Conservation (phyloP, 2,329 filamentous ascomycete genomes). For the Ascochyta fabae region DNA sequence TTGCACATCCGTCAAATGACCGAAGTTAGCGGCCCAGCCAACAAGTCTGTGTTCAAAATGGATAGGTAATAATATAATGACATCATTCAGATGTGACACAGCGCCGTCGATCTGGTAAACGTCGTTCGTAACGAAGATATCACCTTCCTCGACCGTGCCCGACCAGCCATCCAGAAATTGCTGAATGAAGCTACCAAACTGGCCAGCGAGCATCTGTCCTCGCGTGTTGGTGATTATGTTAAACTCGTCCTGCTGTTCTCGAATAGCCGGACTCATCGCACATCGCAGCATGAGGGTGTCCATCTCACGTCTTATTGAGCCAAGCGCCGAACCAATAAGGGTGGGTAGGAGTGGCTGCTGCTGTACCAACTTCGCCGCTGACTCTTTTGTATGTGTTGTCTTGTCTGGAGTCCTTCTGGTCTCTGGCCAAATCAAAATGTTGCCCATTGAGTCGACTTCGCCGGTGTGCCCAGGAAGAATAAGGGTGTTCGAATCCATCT, state of each 20-base stretch:
- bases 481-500: slow-evolving; percentile 61
- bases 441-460: slow-evolving; percentile 57
- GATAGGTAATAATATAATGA: slow-evolving; percentile 59
- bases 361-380: slow-evolving; percentile 47
- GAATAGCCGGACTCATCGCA: slow-evolving; percentile 59
- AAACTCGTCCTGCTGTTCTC: slow-evolving; percentile 61
- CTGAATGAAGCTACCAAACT: slow-evolving; percentile 59
- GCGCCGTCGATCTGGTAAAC: slow-evolving; percentile 58
- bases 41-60: slow-evolving; percentile 54
- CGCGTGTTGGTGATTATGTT: slow-evolving; percentile 59
- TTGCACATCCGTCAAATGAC: slow-evolving; percentile 54
- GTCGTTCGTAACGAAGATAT: slow-evolving; percentile 60
- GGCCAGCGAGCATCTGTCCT: slow-evolving; percentile 60
- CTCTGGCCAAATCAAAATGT: slow-evolving; percentile 56
- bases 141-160: slow-evolving; percentile 57
- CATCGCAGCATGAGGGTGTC: slow-evolving; percentile 59
- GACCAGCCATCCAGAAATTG: slow-evolving; percentile 57
- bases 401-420: slow-evolving; percentile 38
- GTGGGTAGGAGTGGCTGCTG: slow-evolving; percentile 54
- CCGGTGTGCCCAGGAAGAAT: slow-evolving; percentile 57
- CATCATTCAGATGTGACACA: slow-evolving; percentile 59
- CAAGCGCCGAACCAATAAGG: slow-evolving; percentile 54
- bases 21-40: slow-evolving; percentile 60
- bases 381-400: slow-evolving; percentile 45
- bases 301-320: slow-evolving; percentile 58